Percentiles rank a stretch among this genome's conserved stretches.
Conservation (phyloP, 805 yeast species). For the Candida oleophila region DNA sequence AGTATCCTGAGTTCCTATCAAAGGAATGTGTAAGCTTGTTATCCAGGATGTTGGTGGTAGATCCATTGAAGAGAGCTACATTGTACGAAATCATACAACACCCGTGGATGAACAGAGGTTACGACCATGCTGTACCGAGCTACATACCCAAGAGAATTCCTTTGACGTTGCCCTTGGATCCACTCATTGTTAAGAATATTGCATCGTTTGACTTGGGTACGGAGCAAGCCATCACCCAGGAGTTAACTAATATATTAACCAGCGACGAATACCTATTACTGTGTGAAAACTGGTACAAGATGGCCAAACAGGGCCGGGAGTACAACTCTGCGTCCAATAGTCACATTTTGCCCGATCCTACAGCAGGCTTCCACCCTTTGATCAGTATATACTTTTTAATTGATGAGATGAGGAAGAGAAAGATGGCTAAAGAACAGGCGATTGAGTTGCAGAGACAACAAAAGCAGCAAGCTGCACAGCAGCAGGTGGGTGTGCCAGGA, state of each 20-base stretch:
- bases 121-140: conserved; percentile 66
- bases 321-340: conserved; percentile 34
- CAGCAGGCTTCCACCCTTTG: conserved; percentile 83
- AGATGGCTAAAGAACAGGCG: conserved; percentile 56
- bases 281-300: conserved; percentile 58
- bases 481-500: conserved; percentile 8
- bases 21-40: conserved; percentile 77
- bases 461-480: conserved; percentile 15
- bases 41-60: conserved; percentile 88
- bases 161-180: conserved; percentile 64
- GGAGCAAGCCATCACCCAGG: conserved; percentile 55
- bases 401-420: conserved; percentile 76
- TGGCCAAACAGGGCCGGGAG: conserved; percentile 36
- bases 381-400: conserved; percentile 84
- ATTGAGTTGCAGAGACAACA: conserved; percentile 22
- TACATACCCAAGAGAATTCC: conserved; percentile 81
- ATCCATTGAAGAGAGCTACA: conserved; percentile 77
- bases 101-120: conserved; percentile 94
- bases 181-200: conserved; percentile 68
- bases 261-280: conserved; percentile 68
- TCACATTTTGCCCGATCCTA: conserved; percentile 64
- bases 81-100: conserved; percentile 78
- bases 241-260: conserved; percentile 55
- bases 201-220: conserved; percentile 75
- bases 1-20: conserved; percentile 81